Evolutionary conservation across 2,329 filamentous ascomycete species (phyloP).

Genomic region (Hirsutella minnesotensis): DNA sequence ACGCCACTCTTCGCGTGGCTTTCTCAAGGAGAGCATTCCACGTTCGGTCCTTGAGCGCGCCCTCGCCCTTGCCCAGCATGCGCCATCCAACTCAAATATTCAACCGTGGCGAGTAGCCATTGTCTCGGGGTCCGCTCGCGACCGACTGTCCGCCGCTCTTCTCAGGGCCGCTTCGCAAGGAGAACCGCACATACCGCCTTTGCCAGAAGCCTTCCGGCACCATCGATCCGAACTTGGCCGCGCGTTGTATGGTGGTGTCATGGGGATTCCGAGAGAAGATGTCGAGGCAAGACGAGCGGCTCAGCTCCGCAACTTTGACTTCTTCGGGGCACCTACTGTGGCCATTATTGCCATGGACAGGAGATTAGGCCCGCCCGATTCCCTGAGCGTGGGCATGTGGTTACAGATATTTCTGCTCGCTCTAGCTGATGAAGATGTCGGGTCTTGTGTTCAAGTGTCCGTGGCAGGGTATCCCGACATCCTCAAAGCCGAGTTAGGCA

Average conservation of each 20-base stretch:
- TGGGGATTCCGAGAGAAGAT: constrained; percentile 7
- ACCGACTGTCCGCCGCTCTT: constrained; percentile 1
- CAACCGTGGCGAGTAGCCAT: constrained; percentile 4
- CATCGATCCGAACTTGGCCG: constrained; percentile 8
- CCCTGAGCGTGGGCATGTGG: constrained; percentile 8
- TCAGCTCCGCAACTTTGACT: constrained; percentile 7
- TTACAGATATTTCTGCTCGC: constrained; percentile 8
- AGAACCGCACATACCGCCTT: neutral
- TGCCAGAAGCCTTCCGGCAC: constrained; percentile 5
- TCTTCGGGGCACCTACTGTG: constrained; percentile 8
- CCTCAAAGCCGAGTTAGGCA: neutral
- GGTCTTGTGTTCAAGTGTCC: constrained; percentile 2
- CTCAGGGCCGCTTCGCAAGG: neutral
- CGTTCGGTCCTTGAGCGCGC: neutral
- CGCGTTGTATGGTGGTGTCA: constrained; percentile 6
- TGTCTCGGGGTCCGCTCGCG: constrained; percentile 1
- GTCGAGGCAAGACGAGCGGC: constrained; percentile 2
- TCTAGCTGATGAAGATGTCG: constrained; percentile 4
- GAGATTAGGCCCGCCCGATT: neutral
- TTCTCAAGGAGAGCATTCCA: constrained; percentile 1
- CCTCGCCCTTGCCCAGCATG: constrained; percentile 1
- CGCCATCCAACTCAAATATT: constrained; percentile 4
- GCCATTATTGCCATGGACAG: constrained; percentile 7
- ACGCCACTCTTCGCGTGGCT: constrained; percentile 1
- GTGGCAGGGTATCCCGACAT: constrained; percentile 1